These are phyloP conservation scores for Phaeosphaeriaceae sp. DNA, from an alignment of 2,329 filamentous ascomycete genomes.

Conservation along the genomic window DNA sequence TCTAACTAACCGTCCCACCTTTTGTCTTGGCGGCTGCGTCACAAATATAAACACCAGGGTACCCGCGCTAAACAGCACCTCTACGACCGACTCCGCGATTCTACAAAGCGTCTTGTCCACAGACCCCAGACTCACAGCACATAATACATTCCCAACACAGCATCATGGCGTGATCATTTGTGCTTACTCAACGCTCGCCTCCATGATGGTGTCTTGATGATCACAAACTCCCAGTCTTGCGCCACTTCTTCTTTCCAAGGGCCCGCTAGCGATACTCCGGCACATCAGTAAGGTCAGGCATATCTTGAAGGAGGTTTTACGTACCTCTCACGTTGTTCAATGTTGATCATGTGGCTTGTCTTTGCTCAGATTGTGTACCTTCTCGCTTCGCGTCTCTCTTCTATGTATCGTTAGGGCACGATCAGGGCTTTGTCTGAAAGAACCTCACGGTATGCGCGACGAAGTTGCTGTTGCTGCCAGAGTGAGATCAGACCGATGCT, in stretches of 20 bases:
- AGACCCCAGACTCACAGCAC: neutral
- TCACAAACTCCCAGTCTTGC: neutral
- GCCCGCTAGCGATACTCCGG: neutral
- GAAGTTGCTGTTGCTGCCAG: conserved; percentile 23
- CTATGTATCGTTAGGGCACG: neutral
- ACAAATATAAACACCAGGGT: neutral
- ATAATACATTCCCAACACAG: too few relatives aligned
- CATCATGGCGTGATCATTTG: neutral
- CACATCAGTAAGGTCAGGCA: neutral
- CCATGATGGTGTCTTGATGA: neutral
- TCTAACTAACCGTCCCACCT: neutral
- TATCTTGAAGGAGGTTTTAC: neutral
- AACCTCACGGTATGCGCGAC: conserved; percentile 16
- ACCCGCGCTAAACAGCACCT: neutral
- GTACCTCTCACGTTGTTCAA: neutral
- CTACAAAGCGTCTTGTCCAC: neutral
- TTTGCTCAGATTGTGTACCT: conserved; percentile 3
- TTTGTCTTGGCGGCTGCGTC: neutral
- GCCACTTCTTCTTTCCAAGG: neutral
- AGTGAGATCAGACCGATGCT: conserved; percentile 15
- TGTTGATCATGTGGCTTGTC: neutral
- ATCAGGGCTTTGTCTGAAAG: neutral
- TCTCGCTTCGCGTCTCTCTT: conserved; percentile 1
- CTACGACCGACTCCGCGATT: neutral
- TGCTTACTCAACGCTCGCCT: neutral